Evolutionary conservation across 1,284 basidiomycete species (phyloP).

Genomic region (Xanthoconium separans): DNA sequence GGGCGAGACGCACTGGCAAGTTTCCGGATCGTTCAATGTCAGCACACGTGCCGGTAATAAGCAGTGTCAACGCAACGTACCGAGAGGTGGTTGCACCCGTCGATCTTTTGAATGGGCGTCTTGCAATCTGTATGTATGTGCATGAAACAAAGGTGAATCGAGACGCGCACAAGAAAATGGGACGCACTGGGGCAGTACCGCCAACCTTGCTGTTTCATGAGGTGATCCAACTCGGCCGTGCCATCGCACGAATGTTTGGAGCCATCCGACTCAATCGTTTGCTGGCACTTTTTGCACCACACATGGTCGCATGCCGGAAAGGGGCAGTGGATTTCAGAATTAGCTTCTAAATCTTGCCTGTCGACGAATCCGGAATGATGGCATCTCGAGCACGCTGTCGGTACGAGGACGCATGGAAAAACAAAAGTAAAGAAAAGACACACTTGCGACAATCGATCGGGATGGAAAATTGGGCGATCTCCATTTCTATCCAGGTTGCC

Average conservation of each 20-base stretch:
- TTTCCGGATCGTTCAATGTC: no score
- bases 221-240: constrained; percentile 48
- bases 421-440: constrained; percentile 1
- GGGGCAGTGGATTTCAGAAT: constrained; percentile 43
- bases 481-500: constrained; percentile 51
- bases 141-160: not conserved
- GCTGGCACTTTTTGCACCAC: constrained; percentile 57
- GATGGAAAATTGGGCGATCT: constrained; percentile 51
- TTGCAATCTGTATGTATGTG: constrained; percentile 44
- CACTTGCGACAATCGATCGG: constrained; percentile 38
- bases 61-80: no score
- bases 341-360: constrained; percentile 44
- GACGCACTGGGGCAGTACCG: constrained; percentile 54
- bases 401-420: not conserved
- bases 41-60: no score
- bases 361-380: constrained; percentile 47
- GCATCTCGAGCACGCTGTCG: constrained; percentile 38
- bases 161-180: not conserved
- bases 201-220: constrained; percentile 54
- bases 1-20: constrained; percentile 57
- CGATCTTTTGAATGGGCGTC: constrained; percentile 55
- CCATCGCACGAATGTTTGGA: constrained; percentile 57
- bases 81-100: constrained; percentile 66
- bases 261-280: constrained; percentile 38
- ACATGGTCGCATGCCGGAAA: constrained; percentile 43